phyloP scores from a whole-genome alignment of 2,329 filamentous ascomycete genomes.

The Aphanocladium album region DNA sequence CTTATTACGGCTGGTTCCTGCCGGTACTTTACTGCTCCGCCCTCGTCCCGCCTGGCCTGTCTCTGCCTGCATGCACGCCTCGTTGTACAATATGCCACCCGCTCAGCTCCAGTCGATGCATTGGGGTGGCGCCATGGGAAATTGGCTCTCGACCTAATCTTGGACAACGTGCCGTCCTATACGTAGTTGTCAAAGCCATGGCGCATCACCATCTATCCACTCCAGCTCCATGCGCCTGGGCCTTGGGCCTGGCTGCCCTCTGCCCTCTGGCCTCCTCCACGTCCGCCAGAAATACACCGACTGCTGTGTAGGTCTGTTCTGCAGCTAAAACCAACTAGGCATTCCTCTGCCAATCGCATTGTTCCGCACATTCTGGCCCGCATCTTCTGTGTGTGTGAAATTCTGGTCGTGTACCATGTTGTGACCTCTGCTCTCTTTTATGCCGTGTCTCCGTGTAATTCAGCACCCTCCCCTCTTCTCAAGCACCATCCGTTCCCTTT shows the following conservation, averaged over 20 bases:
- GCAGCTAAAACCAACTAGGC: too few species aligned
- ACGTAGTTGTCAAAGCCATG: not conserved
- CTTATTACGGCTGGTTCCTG: not conserved
- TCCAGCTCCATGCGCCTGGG: not conserved
- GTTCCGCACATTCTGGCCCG: too few species aligned
- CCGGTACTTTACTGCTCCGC: not conserved
- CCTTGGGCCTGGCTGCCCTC: too few species aligned
- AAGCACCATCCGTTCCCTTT: not conserved
- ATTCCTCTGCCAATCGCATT: too few species aligned
- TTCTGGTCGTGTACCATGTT: too few species aligned
- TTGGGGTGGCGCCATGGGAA: constrained; percentile 9
- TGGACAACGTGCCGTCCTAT: not conserved
- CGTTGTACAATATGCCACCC: not conserved
- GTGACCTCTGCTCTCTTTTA: too few species aligned
- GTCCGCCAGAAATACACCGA: not conserved
- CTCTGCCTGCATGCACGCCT: not conserved
- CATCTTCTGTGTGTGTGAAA: too few species aligned
- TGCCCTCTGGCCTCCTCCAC: not conserved
- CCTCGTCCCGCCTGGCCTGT: not conserved
- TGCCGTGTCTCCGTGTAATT: not conserved
- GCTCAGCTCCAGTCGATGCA: constrained; percentile 2
- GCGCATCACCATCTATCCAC: constrained; percentile 5
- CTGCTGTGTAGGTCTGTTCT: not conserved
- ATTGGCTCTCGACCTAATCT: constrained; percentile 4
- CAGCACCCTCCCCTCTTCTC: not conserved